Base-by-base conservation (phyloP, 257 asterid genomes). In the Solanum chiquidenum region DNA sequence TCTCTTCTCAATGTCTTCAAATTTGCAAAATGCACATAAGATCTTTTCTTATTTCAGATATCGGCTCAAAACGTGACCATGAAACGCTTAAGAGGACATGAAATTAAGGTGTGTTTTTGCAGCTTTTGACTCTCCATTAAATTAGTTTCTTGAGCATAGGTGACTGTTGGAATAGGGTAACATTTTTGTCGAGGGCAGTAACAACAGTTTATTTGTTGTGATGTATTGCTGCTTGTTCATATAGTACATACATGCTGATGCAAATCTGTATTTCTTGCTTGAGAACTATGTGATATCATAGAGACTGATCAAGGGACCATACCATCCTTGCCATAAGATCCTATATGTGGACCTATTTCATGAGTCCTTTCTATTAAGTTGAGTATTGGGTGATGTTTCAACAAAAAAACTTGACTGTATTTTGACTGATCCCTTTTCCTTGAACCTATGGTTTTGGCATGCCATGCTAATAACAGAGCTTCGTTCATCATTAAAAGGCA, bases 1-100 rank as follows among this genome's bases (percentile, higher is more conserved):
- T 40, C 84, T 40, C 84, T 76, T 40, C 60, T 76, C 84, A 76
- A 76, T 76, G 60, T 76, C 60, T 40, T 77, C 84, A 77, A 77
- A n/a, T n/a, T 12, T 40, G 84, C 84, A 40, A 77, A 49, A 49
- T 49, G 60, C 60, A 49, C 44, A 34, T 73, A 34, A 44, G 27
- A 27, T 46, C 40, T 16, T 77, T 16, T 88, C 86, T 86, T 86
- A 87, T 73, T 93, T 92, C 98, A 97, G 99, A 93, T 97, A 75
- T 90, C 93, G 25, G 89, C 94, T 82, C 99, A 97, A 92, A 95
- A 94, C 88, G 92, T 97, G 95, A 95, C 94, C 77, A 95, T 97
- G 99, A 95, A 94, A 89, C 98, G 98, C 83, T 90, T 97, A 55
- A 89, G 98, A 89, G 99, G 99, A 91, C 89, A 92, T 86, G 99